phyloP scores from a whole-genome alignment of 495 filamentous ascomycete species.

The Aspergillus carlsbadensis region DNA sequence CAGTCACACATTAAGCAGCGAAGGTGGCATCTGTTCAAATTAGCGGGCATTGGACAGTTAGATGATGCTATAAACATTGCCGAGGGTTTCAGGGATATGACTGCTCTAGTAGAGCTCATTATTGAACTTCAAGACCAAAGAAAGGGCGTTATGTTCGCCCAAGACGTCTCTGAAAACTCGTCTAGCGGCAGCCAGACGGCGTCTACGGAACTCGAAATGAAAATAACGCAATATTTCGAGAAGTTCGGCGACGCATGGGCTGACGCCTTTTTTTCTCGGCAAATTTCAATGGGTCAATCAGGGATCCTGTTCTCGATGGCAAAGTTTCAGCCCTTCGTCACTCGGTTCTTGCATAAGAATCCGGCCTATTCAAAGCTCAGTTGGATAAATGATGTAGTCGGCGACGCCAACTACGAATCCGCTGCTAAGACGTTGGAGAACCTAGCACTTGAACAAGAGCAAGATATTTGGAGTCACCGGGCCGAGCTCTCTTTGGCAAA shows the following conservation, averaged over 20 bases:
- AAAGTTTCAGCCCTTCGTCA: slow-evolving; percentile 66
- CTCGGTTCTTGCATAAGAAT: slow-evolving; percentile 69
- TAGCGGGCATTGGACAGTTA: slow-evolving; percentile 67
- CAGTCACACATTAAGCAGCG: slow-evolving; percentile 52
- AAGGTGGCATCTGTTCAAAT: slow-evolving; percentile 55
- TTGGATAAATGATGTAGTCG: slow-evolving; percentile 89
- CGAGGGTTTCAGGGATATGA: slow-evolving; percentile 69
- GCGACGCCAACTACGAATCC: slow-evolving; percentile 66
- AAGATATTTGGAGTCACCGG: slow-evolving; percentile 83
- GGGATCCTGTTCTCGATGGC: slow-evolving; percentile 62
- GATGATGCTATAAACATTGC: slow-evolving; percentile 70
- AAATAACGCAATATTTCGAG: slow-evolving; percentile 63
- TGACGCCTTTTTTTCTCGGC: slow-evolving; percentile 72
- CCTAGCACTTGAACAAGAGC: slow-evolving; percentile 64
- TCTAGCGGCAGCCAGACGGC: slow-evolving; percentile 21
- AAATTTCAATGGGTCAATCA: slow-evolving; percentile 64
- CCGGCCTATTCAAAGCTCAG: slow-evolving; percentile 70
- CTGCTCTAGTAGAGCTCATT: slow-evolving; percentile 64
- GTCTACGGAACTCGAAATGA: slow-evolving; percentile 37
- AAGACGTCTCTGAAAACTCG: slow-evolving; percentile 6
- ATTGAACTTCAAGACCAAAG: slow-evolving; percentile 47
- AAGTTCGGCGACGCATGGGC: slow-evolving; percentile 77
- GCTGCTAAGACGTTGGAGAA: slow-evolving; percentile 67
- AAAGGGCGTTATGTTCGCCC: slow-evolving; percentile 19
- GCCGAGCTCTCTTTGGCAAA: slow-evolving; percentile 88